Evolutionary conservation across 2,329 filamentous ascomycete species (phyloP), one percentile per base, ranked within the genome.

Genomic region (Akanthomyces dipterigenus): DNA sequence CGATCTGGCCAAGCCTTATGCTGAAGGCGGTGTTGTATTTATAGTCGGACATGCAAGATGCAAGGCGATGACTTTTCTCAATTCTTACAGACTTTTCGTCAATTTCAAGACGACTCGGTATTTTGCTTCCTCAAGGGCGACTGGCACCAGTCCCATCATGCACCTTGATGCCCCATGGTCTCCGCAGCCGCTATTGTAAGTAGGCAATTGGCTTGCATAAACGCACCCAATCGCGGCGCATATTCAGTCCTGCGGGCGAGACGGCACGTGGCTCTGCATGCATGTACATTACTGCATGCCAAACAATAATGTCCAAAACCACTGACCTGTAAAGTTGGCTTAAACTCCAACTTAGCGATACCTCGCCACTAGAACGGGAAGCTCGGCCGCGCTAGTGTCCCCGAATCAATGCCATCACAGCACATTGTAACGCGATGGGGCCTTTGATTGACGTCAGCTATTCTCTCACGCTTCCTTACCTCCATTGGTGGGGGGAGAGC

Each of bases 391-490:
- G 40, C 40, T 20, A 20, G 40, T n/a, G 36, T 38, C 36, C 9
- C 12, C 36, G 9, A 43, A 20, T 43, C n/a, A 43, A 26, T 14
- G 24, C 7, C 20, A 24, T 9, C 45, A 24, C 20, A 48, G 45
- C 20, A 34, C 24, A 22, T 5, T 28, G 22, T 40, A 24, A 26
- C 43, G 43, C 45, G 31, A 57, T 57, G 43, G 55, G 20, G 28
- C 43, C 34, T 22, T 57, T 28, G 55, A 57, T 57, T 57, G 55
- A 57, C 55, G 55, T 57, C 55, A 56, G 54, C 42, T 38, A 34
- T 34, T 3, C 20, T 34, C 42, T 18, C 11, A 11, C n/a, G 11
- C 20, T 20, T 20, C 1, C 38, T 43, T 34, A 40, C 38, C 38
- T 55, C 53, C 53, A 40, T 55, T 22, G 24, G 34, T 40, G 34